phyloP scores from a whole-genome alignment of 495 filamentous ascomycete genomes.

The Parathielavia appendiculata region DNA sequence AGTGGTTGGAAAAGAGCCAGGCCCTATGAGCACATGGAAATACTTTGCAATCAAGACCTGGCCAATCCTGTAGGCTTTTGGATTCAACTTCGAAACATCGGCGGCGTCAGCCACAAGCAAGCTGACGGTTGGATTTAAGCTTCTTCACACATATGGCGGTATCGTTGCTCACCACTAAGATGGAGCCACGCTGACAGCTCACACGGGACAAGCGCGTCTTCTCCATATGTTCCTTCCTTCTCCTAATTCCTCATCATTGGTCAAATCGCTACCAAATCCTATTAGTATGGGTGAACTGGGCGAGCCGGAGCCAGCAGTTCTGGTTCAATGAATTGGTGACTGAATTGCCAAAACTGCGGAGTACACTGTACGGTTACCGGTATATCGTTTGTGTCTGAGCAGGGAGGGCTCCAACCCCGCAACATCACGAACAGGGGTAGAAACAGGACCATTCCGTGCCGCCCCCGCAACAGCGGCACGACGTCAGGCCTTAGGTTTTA shows the following conservation, averaged over 20 bases:
- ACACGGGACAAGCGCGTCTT: background rate
- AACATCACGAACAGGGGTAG: background rate
- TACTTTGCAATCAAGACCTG: constrained; percentile 19
- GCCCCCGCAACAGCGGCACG: background rate
- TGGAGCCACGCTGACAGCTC: constrained; percentile 7
- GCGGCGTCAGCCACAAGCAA: background rate
- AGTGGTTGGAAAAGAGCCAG: constrained; percentile 12
- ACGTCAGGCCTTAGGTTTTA: background rate
- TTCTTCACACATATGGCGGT: background rate
- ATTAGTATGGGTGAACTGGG: no score
- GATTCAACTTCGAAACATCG: background rate
- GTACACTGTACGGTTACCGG: no score
- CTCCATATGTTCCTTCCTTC: background rate
- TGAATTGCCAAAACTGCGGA: no score
- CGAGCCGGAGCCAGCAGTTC: no score
- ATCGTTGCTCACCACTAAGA: background rate
- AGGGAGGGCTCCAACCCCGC: background rate
- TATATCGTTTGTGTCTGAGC: no score
- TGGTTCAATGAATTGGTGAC: no score
- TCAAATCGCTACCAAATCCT: background rate
- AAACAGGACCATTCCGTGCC: background rate
- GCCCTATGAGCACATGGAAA: constrained; percentile 18
- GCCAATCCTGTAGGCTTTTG: background rate
- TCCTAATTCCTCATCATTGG: background rate
- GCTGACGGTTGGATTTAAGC: background rate